These are phyloP conservation scores for Neobulgaria alba DNA, from an alignment of 2,329 filamentous ascomycete species.

Conservation along the genomic window DNA sequence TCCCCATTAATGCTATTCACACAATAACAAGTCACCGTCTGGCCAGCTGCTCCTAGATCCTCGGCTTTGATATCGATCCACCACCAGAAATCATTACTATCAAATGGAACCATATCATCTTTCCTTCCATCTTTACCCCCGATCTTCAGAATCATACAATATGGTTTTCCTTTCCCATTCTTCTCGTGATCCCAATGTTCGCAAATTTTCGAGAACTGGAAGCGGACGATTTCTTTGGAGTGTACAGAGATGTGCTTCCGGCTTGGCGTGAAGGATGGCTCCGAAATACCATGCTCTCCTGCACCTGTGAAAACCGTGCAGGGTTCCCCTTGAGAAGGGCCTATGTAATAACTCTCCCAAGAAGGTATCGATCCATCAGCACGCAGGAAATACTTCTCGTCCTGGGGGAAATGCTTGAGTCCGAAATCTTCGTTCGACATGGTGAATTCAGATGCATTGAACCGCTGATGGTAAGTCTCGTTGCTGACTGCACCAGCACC, in stretches of 20 bases:
- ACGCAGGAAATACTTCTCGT: constrained; percentile 63
- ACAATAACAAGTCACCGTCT: constrained; percentile 56
- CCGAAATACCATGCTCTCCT: constrained; percentile 41
- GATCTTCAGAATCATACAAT: constrained; percentile 61
- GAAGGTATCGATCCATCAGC: constrained; percentile 56
- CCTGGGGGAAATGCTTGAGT: constrained; percentile 65
- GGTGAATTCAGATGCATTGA: constrained; percentile 55
- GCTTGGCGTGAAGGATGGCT: constrained; percentile 53
- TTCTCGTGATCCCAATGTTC: constrained; percentile 72
- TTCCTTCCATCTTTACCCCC: constrained; percentile 58
- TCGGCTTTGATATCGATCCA: constrained; percentile 65
- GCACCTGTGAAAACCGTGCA: constrained; percentile 39
- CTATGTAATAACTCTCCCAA: constrained; percentile 78
- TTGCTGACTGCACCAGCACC: constrained; percentile 65
- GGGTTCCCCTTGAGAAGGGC: constrained; percentile 42
- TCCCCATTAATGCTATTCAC: constrained; percentile 41
- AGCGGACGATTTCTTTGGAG: constrained; percentile 55
- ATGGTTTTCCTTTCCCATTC: constrained; percentile 56
- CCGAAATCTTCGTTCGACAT: constrained; percentile 72
- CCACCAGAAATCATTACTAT: constrained; percentile 72
- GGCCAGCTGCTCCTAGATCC: constrained; percentile 59
- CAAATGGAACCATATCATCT: constrained; percentile 60
- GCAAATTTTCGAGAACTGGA: constrained; percentile 73
- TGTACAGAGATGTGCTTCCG: constrained; percentile 51
- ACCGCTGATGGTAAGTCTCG: constrained; percentile 54